Evolutionary conservation across 176 grass and related monocot species (phyloP).

Genomic region (Zizania latifolia): DNA sequence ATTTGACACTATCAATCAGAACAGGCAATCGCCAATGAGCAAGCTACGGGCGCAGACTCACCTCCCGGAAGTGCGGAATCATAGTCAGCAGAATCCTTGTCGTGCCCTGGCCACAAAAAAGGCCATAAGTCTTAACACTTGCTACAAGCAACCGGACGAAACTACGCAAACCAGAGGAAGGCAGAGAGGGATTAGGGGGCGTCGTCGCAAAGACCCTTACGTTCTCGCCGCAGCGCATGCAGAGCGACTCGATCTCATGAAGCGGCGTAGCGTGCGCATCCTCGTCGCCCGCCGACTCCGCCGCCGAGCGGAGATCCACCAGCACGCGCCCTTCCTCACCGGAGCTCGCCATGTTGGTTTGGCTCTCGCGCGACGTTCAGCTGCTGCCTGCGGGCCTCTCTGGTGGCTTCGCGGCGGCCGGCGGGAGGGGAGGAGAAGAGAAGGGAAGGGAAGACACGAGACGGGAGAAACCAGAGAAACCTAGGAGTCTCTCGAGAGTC

Average conservation of each 20-base stretch:
- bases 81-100: constrained; percentile 73
- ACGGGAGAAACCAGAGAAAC: constrained; percentile 1
- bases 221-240: constrained; percentile 90
- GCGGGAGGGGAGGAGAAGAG: neutral
- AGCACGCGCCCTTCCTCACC: constrained; percentile 36
- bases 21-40: neutral
- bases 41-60: neutral
- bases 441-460: neutral
- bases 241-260: constrained; percentile 86
- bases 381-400: neutral
- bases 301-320: constrained; percentile 58
- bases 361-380: neutral
- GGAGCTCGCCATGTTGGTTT: constrained; percentile 43
- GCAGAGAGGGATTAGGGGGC: neutral
- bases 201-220: constrained; percentile 33
- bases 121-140: neutral
- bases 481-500: constrained; percentile 26
- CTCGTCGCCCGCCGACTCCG: constrained; percentile 48
- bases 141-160: neutral
- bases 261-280: constrained; percentile 50
- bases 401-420: constrained; percentile 21
- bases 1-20: neutral
- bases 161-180: neutral
- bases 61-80: constrained; percentile 95
- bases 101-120: constrained; percentile 40